These are phyloP conservation scores for Hansenula sp. DNA, from an alignment of 1,139 yeast genomes.

Conservation along the genomic window DNA sequence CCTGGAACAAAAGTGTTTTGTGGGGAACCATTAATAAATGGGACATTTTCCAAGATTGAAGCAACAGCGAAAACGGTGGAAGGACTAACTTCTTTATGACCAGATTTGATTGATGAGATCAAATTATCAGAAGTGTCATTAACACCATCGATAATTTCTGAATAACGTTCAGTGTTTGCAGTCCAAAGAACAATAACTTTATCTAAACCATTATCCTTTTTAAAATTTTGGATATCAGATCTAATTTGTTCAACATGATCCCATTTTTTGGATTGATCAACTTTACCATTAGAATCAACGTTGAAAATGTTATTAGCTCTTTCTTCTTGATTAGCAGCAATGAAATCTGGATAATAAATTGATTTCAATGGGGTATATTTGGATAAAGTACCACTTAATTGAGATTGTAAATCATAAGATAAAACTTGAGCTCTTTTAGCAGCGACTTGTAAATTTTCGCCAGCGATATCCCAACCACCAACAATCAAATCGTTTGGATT, in stretches of 20 bases:
- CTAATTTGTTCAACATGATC: conserved; percentile 85
- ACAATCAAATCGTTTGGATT: conserved; percentile 88
- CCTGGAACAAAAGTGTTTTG: conserved; percentile 98
- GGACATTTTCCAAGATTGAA: conserved; percentile 78
- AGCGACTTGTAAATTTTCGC: conserved; percentile 67
- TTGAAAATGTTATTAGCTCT: conserved; percentile 88
- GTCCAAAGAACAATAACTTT: conserved; percentile 93
- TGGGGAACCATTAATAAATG: conserved; percentile 95
- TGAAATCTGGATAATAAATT: conserved; percentile 91
- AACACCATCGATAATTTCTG: conserved; percentile 73
- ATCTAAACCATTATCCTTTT: conserved; percentile 68
- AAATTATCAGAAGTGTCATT: conserved; percentile 87
- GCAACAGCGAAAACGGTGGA: conserved; percentile 93
- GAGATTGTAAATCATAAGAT: conserved; percentile 79
- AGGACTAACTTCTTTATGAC: conserved; percentile 85
- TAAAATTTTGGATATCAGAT: conserved; percentile 78
- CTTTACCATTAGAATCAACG: conserved; percentile 46
- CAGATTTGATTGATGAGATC: conserved; percentile 66
- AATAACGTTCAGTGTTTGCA: conserved; percentile 94
- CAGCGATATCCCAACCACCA: conserved; percentile 93
- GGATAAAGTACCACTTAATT: conserved; percentile 65
- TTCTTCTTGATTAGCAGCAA: conserved; percentile 90
- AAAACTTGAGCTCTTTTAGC: conserved; percentile 85
- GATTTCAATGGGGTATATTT: conserved; percentile 74
- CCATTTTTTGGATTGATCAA: conserved; percentile 71